Evolutionary conservation across 2,329 filamentous ascomycete species (phyloP), one percentile per base, ranked within the genome.

Genomic region (Sordariomycetes sp.): DNA sequence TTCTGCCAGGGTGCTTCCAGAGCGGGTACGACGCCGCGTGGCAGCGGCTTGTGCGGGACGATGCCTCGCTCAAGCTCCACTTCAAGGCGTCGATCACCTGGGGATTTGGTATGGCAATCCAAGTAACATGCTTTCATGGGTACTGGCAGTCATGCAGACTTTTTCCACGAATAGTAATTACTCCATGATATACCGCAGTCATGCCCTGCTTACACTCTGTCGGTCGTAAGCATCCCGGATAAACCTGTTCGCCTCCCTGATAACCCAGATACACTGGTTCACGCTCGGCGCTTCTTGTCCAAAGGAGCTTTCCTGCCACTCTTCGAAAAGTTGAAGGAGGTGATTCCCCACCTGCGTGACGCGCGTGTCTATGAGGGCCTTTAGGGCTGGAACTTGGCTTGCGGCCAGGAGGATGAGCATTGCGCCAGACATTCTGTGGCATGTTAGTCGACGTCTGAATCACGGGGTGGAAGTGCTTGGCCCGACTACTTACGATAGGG

Each of bases 321-420:
- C 63, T 3, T 68, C 62, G 0, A 77, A 67, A 1, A 76, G 58
- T 36, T 65, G 63, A 13, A 67, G 65, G 0, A 78, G 65, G 62
- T 77, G 74, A 2, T 66, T 62, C 0, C 75, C 75, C 0, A 74
- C 70, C 1, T 65, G 62, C 0, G 71, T 64, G 0, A 74, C 68
- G 7, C 75, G 68, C 0, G 67, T 64, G 0, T 68, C 66, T 3
- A 77, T 69, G 12, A 75, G 66, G 8, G 64, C 63, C 17, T 69
- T 67, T 0, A 77, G 60, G 0, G 65, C 62, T 0, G 68, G 68
- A 0, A 75, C 67, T 3, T 71, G 68, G 8, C 70, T 74, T 0
- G 74, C 74, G 0, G 75, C 75, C 0, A 78, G 67, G 0, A 76
- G 65, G 1, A 78, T 70, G 2, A 77, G 69, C 74, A 77, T 78